Conservation (phyloP, 148 eudicot species). For the Chenopodium suecicum region DNA sequence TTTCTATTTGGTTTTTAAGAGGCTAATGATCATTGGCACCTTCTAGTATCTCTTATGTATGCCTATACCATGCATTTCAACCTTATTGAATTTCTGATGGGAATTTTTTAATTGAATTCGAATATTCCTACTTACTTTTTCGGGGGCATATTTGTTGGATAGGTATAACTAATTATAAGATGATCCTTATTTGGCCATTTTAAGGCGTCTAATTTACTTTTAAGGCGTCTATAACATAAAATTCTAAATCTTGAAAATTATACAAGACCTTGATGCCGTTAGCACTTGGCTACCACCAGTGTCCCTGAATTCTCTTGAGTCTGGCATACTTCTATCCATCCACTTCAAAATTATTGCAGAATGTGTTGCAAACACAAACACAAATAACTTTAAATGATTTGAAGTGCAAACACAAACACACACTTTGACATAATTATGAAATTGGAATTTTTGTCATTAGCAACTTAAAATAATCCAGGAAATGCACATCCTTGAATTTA, state of each 20-base stretch:
- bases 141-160: neutral
- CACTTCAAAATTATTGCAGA: neutral
- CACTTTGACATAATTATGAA: neutral
- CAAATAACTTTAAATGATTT: too few relatives aligned
- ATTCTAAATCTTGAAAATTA: neutral
- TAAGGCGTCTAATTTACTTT: too few relatives aligned
- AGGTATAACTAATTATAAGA: neutral
- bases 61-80: conserved; percentile 2
- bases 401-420: neutral
- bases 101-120: neutral
- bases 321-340: neutral
- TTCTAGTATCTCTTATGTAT: neutral
- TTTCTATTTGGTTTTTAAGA: neutral
- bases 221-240: neutral
- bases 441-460: neutral
- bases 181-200: neutral
- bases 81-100: neutral
- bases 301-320: neutral
- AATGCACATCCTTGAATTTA: neutral
- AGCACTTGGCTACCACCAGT: neutral
- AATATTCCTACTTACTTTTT: conserved; percentile 7
- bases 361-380: neutral
- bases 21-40: neutral
- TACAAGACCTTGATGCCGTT: neutral
- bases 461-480: neutral